Evolutionary conservation across 805 yeast species (phyloP).

Genomic region (Komagataella pastoris): DNA sequence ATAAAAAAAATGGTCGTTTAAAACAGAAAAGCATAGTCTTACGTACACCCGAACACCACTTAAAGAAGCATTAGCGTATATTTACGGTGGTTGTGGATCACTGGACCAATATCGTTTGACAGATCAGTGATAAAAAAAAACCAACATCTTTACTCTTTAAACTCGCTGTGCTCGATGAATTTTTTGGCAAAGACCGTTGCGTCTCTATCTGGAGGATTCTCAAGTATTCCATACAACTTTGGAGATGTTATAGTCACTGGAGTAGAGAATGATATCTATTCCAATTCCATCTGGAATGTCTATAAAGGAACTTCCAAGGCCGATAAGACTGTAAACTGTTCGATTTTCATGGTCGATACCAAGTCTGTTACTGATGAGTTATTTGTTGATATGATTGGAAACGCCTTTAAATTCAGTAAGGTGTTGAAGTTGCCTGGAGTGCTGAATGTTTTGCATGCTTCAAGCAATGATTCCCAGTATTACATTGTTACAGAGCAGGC

Average conservation of each 20-base stretch:
- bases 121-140: neutral
- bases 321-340: constrained; percentile 29
- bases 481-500: constrained; percentile 61
- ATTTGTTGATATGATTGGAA: constrained; percentile 25
- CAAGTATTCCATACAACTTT: constrained; percentile 42
- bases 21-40: neutral
- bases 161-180: constrained; percentile 30
- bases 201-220: constrained; percentile 33
- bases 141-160: neutral
- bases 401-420: constrained; percentile 33
- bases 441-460: constrained; percentile 44
- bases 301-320: constrained; percentile 47
- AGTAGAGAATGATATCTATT: constrained; percentile 13
- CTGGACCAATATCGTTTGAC: neutral
- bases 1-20: neutral
- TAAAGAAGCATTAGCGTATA: neutral
- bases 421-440: constrained; percentile 57
- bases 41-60: neutral
- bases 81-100: neutral
- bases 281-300: constrained; percentile 44
- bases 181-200: constrained; percentile 53
- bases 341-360: constrained; percentile 54
- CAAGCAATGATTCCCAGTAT: constrained; percentile 42
- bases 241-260: constrained; percentile 25
- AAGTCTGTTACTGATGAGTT: constrained; percentile 20